These are phyloP conservation scores for Xerocomellus chrysenteron DNA, from an alignment of 768 basidiomycete genomes.

Conservation along the genomic window DNA sequence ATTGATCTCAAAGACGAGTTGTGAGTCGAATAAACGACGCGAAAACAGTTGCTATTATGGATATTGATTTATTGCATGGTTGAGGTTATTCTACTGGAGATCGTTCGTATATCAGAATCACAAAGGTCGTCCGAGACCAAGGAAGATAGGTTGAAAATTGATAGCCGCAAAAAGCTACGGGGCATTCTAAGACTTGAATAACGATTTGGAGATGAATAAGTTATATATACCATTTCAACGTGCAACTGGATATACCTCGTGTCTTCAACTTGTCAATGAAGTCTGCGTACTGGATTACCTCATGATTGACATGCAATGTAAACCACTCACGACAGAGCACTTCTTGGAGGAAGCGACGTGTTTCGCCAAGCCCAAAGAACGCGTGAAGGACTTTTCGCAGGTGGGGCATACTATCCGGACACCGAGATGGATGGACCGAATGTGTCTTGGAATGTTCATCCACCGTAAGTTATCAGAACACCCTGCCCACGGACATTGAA, in stretches of 20 bases:
- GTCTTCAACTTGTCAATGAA: neutral
- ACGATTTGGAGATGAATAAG: neutral
- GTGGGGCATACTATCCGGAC: constrained; percentile 7
- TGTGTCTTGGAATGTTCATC: constrained; percentile 11
- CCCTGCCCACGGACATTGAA: constrained; percentile 7
- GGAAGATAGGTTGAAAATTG: neutral
- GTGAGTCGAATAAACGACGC: neutral
- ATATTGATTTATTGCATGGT: neutral
- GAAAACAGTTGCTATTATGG: too few relatives aligned
- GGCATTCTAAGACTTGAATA: too few relatives aligned
- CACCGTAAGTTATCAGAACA: constrained; percentile 3
- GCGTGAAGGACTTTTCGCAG: constrained; percentile 11
- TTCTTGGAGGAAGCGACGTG: constrained; percentile 7
- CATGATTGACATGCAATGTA: neutral
- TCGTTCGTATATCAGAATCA: neutral
- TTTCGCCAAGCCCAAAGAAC: constrained; percentile 9
- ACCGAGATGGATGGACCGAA: constrained; percentile 10
- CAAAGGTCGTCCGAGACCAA: neutral
- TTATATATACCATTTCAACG: neutral
- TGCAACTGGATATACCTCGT: neutral
- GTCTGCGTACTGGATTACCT: neutral
- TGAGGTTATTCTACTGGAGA: neutral
- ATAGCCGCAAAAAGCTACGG: neutral
- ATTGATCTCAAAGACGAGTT: neutral
- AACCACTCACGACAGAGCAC: neutral